Evolutionary conservation across 495 filamentous ascomycete species (phyloP), one percentile per base, ranked within the genome.

Genomic region (Ramalina intermedia): DNA sequence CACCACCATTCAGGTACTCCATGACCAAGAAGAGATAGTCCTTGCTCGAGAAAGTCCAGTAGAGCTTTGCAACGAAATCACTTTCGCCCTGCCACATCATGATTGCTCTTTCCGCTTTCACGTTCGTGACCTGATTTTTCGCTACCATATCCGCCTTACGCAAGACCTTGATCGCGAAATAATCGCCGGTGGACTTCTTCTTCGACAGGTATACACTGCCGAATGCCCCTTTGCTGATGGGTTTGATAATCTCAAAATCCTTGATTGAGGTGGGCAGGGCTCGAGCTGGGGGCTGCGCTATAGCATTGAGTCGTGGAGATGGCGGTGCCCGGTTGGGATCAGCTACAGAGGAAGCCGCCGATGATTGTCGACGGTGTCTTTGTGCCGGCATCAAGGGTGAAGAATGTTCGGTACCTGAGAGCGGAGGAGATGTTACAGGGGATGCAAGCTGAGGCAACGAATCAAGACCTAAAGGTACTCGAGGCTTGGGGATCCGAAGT

Each of bases 41-140:
- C 61, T 98, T 98, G 72, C 93, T 98, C 24, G 91, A 90, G 59
- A 98, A 98, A 1, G 91, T 96, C 91, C 91, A 98, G 67, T 96
- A 96, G 6, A 98, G 72, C 65, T 98, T 98, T 14, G 91, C 91
- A 43, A 98, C 91, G 65, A 96, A 98, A 54, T 98, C 91, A 64
- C 91, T 98, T 60, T 96, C 91, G 23, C 93, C 93, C 68, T 98
- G 93, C 80, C 91, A 94, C 93, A 98, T 98, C 91, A 98, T 96
- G 58, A 98, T 98, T n/a, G 93, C 93, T 54, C 91, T 76, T 65
- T 98, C 91, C 11, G 93, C 91, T 66, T 96, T 95, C 53, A 98
- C 91, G 60, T 98, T 98, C 42, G 90, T 95, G 58, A 96, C 88
- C 63, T 98, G 91, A 64, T 98, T 98, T 63, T 98, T 98, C 46